Evolutionary conservation across 2,329 filamentous ascomycete species (phyloP), one percentile per base, ranked within the genome.

Genomic region (Fusarium coffeatum): DNA sequence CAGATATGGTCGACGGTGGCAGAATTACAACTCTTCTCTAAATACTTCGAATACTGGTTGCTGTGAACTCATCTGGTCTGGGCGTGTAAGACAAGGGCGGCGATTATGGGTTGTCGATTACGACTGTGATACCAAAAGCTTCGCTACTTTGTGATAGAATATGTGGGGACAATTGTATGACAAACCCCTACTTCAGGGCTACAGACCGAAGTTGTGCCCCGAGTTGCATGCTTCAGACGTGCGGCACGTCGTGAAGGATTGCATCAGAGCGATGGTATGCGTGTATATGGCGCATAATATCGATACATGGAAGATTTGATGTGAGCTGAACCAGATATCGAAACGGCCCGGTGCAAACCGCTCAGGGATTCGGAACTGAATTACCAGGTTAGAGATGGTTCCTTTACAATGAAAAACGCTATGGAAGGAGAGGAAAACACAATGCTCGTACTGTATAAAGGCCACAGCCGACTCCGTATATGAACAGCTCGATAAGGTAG

Each of bases 201-300:
- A n/a, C n/a, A n/a, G n/a, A n/a, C n/a, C n/a, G n/a, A n/a, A n/a
- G n/a, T 54, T 30, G 40, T 32, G n/a, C 20, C 20, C 18, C 18
- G 22, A 4, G 42, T 15, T 49, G 30, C 53, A 55, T 28, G 49
- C 49, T 4, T 55, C 53, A 8, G 49, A 48, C 4, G 30, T 55
- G 40, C 22, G n/a, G 0, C 23, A 55, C 0, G 53, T n/a, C 2
- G 23, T 55, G 8, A 55, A 49, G 28, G 42, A 42, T 8, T 55
- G 42, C 23, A 0, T 28, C 2, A 55, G 4, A 1, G 53, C 53
- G 49, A 55, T 12, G 2, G 6, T 49, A 55, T 55, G 53, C 28
- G 49, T 43, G 0, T 37, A 55, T 30, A 55, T 49, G 23, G 53
- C 53, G 42, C 53, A 55, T n/a, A 55, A 2, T n/a, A 49, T 55